Base-by-base conservation (phyloP, 345 rosid genomes). In the Brassica incana region DNA sequence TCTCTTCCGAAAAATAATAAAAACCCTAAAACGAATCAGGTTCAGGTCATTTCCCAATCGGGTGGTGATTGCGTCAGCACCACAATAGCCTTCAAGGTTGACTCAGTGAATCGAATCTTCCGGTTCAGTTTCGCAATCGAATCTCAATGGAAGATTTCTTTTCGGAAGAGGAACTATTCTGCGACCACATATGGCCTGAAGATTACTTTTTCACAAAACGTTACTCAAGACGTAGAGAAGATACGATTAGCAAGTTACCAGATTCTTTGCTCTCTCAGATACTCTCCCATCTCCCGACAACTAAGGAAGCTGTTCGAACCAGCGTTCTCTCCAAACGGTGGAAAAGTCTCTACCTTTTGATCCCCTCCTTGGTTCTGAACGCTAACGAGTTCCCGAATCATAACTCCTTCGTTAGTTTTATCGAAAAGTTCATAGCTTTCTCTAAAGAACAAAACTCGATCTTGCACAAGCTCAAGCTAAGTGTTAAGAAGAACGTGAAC, bases 261-360 rank as follows among this genome's bases (percentile, higher is more conserved):
- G 75, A 77, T 6, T 10, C 58, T 63, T 1, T 77, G 58, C 3
- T 77, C 9, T 33, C 2, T 70, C 62, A 78, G 10, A 65, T 65
- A 10, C 81, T 78, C 27, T 36, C 36, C n/a, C 5, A n/a, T 40
- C 77, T 78, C 8, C 59, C 77, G 50, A 43, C 50, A 0, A 65
- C 61, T 0, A 78, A 72, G 12, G 67, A 71, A 0, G 2, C 3
- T 56, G 77, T 78, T 5, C 23, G n/a, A 8, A 71, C 81, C 2
- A 6, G 77, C 38, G 36, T 40, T 56, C 11, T 72, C 50, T 78
- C 81, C 73, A 65, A 8, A 0, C 59, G 81, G 18, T 78, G 77
- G 81, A 72, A 16, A 65, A 64, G 7, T 12, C 1, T 78, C 1
- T 72, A 72, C 36, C 35, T 65, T 66, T 66, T 29, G 18, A 9